Percentiles rank a stretch among this genome's conserved stretches.
Conservation (phyloP, 169 alveolate species). For the Plasmodium gonderi region DNA sequence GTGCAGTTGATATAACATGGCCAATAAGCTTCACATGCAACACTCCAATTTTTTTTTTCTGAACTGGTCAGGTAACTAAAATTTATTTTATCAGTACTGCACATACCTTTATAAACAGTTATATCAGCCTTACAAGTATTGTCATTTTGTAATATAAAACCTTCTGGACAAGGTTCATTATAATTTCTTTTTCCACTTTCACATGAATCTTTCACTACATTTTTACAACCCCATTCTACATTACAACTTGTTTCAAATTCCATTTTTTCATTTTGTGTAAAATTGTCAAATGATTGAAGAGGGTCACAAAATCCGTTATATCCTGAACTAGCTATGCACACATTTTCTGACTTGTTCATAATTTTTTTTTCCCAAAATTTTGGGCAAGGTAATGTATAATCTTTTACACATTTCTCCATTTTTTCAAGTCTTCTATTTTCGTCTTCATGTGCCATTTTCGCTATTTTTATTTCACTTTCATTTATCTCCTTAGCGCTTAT, state of each 20-base stretch:
- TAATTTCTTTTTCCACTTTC: constrained; percentile 57
- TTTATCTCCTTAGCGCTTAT: constrained; percentile 43
- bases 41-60: constrained; percentile 73
- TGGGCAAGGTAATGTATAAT: constrained; percentile 75
- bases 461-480: constrained; percentile 58
- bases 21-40: constrained; percentile 75
- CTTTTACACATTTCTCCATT: constrained; percentile 44
- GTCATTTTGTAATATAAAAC: constrained; percentile 54
- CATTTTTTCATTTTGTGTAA: constrained; percentile 58
- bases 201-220: not conserved
- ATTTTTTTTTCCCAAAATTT: constrained; percentile 57
- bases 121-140: constrained; percentile 67
- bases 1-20: constrained; percentile 56
- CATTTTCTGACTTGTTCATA: constrained; percentile 9
- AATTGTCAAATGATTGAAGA: constrained; percentile 52
- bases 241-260: constrained; percentile 64
- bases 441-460: constrained; percentile 61
- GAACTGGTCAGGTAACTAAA: constrained; percentile 42
- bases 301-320: constrained; percentile 67
- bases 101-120: constrained; percentile 54
- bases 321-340: constrained; percentile 45
- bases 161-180: constrained; percentile 60
- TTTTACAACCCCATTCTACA: constrained; percentile 73
- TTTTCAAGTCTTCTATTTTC: constrained; percentile 44
- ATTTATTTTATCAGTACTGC: constrained; percentile 26